Conservation (phyloP, 2,329 filamentous ascomycete genomes). For the Aureobasidium vineae region DNA sequence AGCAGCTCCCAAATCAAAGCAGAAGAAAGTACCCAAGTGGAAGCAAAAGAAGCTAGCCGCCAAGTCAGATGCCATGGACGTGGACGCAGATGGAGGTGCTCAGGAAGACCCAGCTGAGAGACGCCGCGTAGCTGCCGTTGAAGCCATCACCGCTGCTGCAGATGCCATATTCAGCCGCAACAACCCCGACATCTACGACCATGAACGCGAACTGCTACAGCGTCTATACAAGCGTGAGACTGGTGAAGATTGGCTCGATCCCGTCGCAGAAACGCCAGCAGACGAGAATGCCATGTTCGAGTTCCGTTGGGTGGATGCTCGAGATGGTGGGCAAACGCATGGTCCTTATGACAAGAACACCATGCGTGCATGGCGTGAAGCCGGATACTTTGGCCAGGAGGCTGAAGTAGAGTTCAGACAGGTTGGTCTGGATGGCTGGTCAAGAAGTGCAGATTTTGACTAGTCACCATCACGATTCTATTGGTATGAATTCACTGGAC, state of each 20-base stretch:
- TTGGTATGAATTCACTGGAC: neutral
- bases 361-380: slow-evolving; percentile 89
- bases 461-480: neutral
- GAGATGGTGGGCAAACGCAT: slow-evolving; percentile 74
- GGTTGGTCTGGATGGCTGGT: slow-evolving; percentile 47
- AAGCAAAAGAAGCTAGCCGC: slow-evolving; percentile 47
- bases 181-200: slow-evolving; percentile 86
- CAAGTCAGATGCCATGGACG: slow-evolving; percentile 63
- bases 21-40: slow-evolving; percentile 58
- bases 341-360: slow-evolving; percentile 81
- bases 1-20: slow-evolving; percentile 55
- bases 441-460: slow-evolving; percentile 40
- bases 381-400: slow-evolving; percentile 74
- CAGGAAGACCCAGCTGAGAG: slow-evolving; percentile 67
- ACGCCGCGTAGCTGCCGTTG: slow-evolving; percentile 69
- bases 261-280: slow-evolving; percentile 33
- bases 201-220: slow-evolving; percentile 77
- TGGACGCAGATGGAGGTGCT: slow-evolving; percentile 49
- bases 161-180: slow-evolving; percentile 82
- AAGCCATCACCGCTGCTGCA: slow-evolving; percentile 82
- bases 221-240: slow-evolving; percentile 82
- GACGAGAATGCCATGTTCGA: slow-evolving; percentile 60
- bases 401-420: slow-evolving; percentile 68
- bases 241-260: slow-evolving; percentile 74
- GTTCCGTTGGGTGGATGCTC: slow-evolving; percentile 86